phyloP scores from a whole-genome alignment of 2,329 filamentous ascomycete genomes.

The Aspergillus carbonarius region DNA sequence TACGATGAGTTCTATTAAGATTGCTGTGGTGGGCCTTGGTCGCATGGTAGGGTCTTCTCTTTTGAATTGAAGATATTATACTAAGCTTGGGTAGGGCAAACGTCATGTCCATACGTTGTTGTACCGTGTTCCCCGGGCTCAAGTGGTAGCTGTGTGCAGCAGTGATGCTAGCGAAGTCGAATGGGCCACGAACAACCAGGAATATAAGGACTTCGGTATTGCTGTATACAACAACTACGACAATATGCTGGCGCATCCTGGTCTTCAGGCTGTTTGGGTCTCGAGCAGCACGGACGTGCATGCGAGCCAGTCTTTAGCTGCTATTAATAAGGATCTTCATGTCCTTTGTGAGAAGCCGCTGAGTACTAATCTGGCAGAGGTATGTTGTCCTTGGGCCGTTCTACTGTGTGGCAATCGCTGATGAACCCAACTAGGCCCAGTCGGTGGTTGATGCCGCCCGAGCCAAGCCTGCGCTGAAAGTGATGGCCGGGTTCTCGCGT shows the following conservation, averaged over 20 bases:
- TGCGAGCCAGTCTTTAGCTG: conserved; percentile 51
- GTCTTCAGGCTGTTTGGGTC: conserved; percentile 51
- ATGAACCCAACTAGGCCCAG: conserved; percentile 45
- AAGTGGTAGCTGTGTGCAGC: conserved; percentile 12
- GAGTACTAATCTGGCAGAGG: conserved; percentile 54
- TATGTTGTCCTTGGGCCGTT: conserved; percentile 30
- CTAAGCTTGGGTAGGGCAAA: neutral
- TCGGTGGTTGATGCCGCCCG: conserved; percentile 55
- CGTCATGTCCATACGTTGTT: conserved; percentile 13
- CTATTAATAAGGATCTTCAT: conserved; percentile 50
- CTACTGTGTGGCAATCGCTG: neutral
- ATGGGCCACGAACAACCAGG: conserved; percentile 48
- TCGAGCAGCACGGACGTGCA: conserved; percentile 52
- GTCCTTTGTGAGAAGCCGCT: conserved; percentile 50
- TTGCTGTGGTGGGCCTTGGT: conserved; percentile 9
- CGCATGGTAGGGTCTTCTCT: neutral
- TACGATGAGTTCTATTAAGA: neutral
- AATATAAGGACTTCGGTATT: conserved; percentile 42
- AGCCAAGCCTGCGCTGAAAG: conserved; percentile 54
- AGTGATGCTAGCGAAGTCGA: conserved; percentile 34
- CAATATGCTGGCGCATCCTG: conserved; percentile 50
- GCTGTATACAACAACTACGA: conserved; percentile 50
- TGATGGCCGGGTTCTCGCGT: conserved; percentile 61
- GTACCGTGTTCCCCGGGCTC: conserved; percentile 3
- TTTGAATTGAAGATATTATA: neutral